Evolutionary conservation across 495 filamentous ascomycete species (phyloP).

Genomic region (Xylaria longipes): DNA sequence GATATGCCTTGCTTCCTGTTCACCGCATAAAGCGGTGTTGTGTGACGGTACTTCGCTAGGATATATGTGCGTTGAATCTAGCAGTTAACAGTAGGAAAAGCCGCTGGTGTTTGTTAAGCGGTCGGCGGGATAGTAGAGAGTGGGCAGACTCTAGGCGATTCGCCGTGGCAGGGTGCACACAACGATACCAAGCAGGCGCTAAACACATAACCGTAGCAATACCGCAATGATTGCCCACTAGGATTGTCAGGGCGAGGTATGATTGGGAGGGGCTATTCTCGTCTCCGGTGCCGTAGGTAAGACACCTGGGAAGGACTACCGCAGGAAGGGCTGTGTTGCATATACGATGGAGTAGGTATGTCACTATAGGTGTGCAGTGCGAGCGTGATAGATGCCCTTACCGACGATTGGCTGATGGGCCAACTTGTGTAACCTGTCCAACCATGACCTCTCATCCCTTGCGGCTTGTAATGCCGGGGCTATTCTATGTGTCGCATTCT

Average conservation of each 20-base stretch:
- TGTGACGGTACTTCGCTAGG: neutral
- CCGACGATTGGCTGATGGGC: neutral
- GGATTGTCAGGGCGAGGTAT: neutral
- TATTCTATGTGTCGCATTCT: neutral
- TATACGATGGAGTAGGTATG: neutral
- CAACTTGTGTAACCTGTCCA: neutral
- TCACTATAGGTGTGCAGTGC: neutral
- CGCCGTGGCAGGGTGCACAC: neutral
- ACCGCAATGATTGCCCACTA: neutral
- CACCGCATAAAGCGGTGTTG: neutral
- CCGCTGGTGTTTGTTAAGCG: neutral
- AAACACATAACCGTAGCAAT: neutral
- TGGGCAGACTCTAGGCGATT: neutral
- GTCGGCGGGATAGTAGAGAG: neutral
- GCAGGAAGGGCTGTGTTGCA: slow-evolving; percentile 6
- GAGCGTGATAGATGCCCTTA: neutral
- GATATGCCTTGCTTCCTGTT: neutral
- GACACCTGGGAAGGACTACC: neutral
- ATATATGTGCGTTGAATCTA: neutral
- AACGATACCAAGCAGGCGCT: neutral
- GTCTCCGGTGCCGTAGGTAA: neutral
- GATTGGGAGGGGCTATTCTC: neutral
- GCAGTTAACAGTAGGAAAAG: too few species aligned
- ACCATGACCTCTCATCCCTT: neutral
- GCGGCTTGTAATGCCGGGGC: neutral